These are phyloP conservation scores for Vicia sativa DNA, from an alignment of 306 rosid species.

Conservation along the genomic window DNA sequence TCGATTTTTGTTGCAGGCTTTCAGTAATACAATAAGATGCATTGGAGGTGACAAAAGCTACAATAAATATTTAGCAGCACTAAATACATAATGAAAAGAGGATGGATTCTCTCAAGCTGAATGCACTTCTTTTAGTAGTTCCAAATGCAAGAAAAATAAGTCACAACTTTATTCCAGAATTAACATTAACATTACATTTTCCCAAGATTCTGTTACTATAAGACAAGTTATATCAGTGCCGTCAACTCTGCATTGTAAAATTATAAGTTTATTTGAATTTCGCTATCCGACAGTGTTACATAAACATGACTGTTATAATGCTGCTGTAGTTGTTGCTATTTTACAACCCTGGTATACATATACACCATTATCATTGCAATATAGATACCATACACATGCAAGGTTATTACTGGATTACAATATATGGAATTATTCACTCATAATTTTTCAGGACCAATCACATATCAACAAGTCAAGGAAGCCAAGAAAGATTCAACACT, in stretches of 20 bases:
- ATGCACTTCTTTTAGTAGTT: too few species aligned
- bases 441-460: too few species aligned
- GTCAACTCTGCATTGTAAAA: too few species aligned
- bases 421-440: background rate
- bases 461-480: too few species aligned
- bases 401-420: background rate
- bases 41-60: background rate
- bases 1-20: background rate
- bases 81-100: background rate
- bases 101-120: too few species aligned
- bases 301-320: background rate
- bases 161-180: constrained; percentile 4
- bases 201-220: background rate
- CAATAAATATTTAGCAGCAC: background rate
- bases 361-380: background rate
- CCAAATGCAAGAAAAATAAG: background rate
- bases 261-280: too few species aligned
- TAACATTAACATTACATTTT: constrained; percentile 5
- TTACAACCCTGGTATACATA: background rate
- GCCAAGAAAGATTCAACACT: too few species aligned
- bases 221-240: background rate
- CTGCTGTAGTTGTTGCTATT: background rate
- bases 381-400: background rate
- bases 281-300: background rate
- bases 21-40: background rate